Base-by-base conservation (phyloP, 257 asterid species). In the Agastache rugosa region DNA sequence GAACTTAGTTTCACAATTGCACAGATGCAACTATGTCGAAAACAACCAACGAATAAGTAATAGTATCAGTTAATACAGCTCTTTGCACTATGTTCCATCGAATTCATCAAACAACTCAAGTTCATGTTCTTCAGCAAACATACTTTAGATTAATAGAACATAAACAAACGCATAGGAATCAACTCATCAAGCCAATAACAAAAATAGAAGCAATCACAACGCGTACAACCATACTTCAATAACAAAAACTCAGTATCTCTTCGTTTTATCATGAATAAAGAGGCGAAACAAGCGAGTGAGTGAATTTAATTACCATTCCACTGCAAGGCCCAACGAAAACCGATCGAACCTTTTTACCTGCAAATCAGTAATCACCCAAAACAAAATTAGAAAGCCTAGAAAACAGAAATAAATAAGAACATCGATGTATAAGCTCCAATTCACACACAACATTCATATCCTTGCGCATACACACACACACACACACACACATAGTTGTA, bases 331-430 rank as follows among this genome's bases (percentile, higher is more conserved):
- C 41, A 67, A 42, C 58, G 62, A 41, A 63, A 63, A 50, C 75
- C 72, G 74, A 31, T 50, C 34, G 53, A 44, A 15, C 79, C 51
- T 72, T 63, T 70, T 50, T 66, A 71, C 76, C 89, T 78, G 85
- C 82, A 70, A 37, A 73, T 72, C 11, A 63, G 23, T 59, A 81
- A 75, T 27, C 27, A 4, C 15, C 62, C 55, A 22, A 75, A 44
- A 61, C 64, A 9, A 63, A 54, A 41, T 53, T 19, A 56, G 35
- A 20, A 65, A 73, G 15, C 47, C 35, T 19, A 19, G 1, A 25
- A 51, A 68, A 20, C 22, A 29, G 7, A 5, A 23, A 16, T 11
- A 44, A 22, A 14, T 2, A 27, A 58, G 8, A 42, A 58, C 25
- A 34, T 6, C 8, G 44, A 29, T n/a, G 5, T 31, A 27, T 44